Evolutionary conservation across 345 rosid genomes (phyloP), one percentile per base, ranked within the genome.

Genomic region (Aquilaria malaccensis): DNA sequence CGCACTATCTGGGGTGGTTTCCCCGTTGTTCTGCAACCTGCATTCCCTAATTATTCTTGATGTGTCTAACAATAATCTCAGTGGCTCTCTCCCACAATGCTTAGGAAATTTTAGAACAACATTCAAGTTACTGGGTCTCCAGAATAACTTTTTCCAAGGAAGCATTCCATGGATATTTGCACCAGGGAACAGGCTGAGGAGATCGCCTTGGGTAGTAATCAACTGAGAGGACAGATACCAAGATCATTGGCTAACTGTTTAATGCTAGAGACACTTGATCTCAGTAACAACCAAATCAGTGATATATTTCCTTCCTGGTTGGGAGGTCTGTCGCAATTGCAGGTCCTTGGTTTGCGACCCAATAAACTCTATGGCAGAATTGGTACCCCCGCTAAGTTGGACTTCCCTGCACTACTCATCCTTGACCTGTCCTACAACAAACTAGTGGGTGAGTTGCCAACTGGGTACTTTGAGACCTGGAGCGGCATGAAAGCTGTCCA

Each of bases 301-400:
- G 78, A 52, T 47, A 56, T 32, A 5, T 74, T 81, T 11, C 81
- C 75, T 0, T 4, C 7, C 45, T 74, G 76, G 78, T 63, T 72
- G 57, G 74, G 11, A 62, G 7, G 45, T 52, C 76, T 76, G 7
- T 59, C 65, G 0, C 3, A 6, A 0, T 57, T 74, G 7, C 67
- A 70, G 45, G 70, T 69, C 22, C 76, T 79, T 47, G 29, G 47
- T 11, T 15, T 75, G 9, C 2, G 59, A 0, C 69, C 71, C 7
- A 79, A 74, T 47, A 70, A 45, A 7, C 37, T 81, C 2, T 33
- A 70, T 2, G 75, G 83, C 15, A 2, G 69, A 7, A 9, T 2
- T 0, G 2, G 2, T n/a, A 2, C 41, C 0, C 6, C 0, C 0
- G 4, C 33, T 2, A 51, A 33, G 2, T 0, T 1, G 48, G 50